Evolutionary conservation across 1,139 yeast genomes (phyloP), one percentile per base, ranked within the genome.

Genomic region (Debaryomyces coudertii): DNA sequence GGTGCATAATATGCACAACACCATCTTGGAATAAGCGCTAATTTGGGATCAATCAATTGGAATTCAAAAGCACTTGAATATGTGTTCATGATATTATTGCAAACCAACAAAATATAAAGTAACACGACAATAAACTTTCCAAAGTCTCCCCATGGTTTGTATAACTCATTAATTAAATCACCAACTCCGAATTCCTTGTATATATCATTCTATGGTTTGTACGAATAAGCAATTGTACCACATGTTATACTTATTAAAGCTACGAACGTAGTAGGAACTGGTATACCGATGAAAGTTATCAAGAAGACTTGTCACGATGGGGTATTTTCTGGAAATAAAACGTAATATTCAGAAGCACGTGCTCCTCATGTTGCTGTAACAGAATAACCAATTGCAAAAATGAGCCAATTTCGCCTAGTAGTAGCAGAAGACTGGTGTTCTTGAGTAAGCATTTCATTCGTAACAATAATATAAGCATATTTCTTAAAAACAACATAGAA

Each of bases 61-160:
- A 61, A 55, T 40, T 61, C 64, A 40, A 63, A 59, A 1, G 65
- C 66, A 29, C 56, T 54, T 12, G 64, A 59, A 45, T 63, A 63
- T 7, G 67, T 61, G 48, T 62, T 63, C 62, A 71, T 66, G 50
- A 71, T 63, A 47, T 68, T 70, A 53, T 70, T 71, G 53, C 73
- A 66, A 28, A 70, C 62, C 40, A 71, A 60, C 3, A 74, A 69
- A 7, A 71, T 45, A 56, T 57, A 70, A 43, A 69, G 55, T 5
- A 69, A 39, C 8, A 70, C 69, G 34, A 65, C 66, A 30, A 69
- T 62, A 51, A 70, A 65, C 43, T 65, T 65, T 5, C 68, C 68
- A 40, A 62, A 62, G 1, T 51, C 50, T 1, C 65, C 66, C 66
- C 67, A 63, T 0, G 64, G 65, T 18, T 42, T 39, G 43, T 63